Base-by-base conservation (phyloP, 1,284 basidiomycete species). In the Fomitopsis schrenkii region DNA sequence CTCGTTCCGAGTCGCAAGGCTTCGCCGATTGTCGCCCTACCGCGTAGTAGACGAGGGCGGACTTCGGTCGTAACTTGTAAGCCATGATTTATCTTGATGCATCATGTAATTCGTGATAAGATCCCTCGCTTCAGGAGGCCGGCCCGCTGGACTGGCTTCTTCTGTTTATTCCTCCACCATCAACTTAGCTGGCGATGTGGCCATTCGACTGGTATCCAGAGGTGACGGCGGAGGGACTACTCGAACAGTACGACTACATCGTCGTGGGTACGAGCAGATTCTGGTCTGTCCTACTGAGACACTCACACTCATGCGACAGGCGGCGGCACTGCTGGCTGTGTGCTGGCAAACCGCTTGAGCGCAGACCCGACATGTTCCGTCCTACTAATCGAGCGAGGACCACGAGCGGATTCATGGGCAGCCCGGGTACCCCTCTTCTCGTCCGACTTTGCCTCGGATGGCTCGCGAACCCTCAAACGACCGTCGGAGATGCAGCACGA, bases 301-400 rank as follows among this genome's bases (percentile, higher is more conserved):
- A 19, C 9, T 28, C n/a, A 14, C 41, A 15, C 1, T 22, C 22
- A 48, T 14, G 46, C 26, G 30, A 22, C 30, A 48, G 54, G 52
- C 59, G 75, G 75, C 17, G 75, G 76, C 5, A 77, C 74, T 0
- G 73, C 75, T 9, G 75, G 75, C 17, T 76, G 74, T 53, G 74
- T 72, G 3, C 69, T 77, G 2, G 76, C 76, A 1, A 73, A 70
- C 36, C 67, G 76, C 4, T 68, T 77, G 17, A 70, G 68, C 48
- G 71, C 70, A 22, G 66, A 72, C 44, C 63, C 70, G 0, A 55
- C 58, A 9, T 61, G 63, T 14, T 63, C 64, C 0, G 76, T 76
- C 1, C 66, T 77, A 5, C 65, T 77, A 40, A 56, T 77, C 22
- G 76, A 76, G 64, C 70, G 72, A 6, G 77, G 77, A 3, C 64